Evolutionary conservation across 306 rosid species (phyloP).

Genomic region (Calophaca sinica): DNA sequence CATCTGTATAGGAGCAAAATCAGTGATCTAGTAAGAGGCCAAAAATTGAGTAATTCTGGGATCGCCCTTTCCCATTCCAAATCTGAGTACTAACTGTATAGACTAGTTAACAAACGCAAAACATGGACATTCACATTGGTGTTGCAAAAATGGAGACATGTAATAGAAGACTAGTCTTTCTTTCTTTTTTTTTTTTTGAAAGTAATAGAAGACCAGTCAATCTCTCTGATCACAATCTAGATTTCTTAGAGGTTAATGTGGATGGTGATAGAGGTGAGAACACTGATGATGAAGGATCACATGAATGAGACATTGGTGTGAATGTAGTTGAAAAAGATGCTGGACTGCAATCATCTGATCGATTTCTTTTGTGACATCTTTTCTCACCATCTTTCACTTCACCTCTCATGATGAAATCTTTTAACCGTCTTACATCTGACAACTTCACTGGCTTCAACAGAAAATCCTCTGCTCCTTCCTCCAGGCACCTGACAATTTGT

Average conservation of each 20-base stretch:
- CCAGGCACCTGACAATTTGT: slow-evolving; percentile 70
- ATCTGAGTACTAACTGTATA: slow-evolving; percentile 16
- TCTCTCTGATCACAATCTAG: slow-evolving; percentile 54
- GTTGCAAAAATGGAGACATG: slow-evolving; percentile 43
- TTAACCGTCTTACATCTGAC: slow-evolving; percentile 83
- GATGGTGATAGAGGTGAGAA: slow-evolving; percentile 46
- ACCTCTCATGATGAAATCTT: slow-evolving; percentile 68
- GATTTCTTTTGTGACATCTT: slow-evolving; percentile 51
- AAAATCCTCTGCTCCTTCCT: slow-evolving; percentile 98
- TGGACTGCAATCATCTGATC: slow-evolving; percentile 48
- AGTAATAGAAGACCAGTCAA: slow-evolving; percentile 23
- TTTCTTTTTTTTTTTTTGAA: no score
- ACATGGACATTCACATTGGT: slow-evolving; percentile 26
- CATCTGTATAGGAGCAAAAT: no score
- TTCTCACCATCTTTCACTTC: slow-evolving; percentile 60
- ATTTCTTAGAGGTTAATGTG: slow-evolving; percentile 56
- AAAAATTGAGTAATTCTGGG: slow-evolving; percentile 5
- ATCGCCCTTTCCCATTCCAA: slow-evolving; percentile 25
- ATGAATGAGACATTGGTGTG: slow-evolving; percentile 48
- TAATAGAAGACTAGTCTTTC: slow-evolving; percentile 2
- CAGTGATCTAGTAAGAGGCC: background rate
- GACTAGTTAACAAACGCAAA: background rate
- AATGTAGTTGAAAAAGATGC: slow-evolving; percentile 29
- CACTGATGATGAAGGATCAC: slow-evolving; percentile 48
- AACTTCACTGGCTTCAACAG: slow-evolving; percentile 87